Conservation (phyloP, 169 alveolate genomes). For the Miamiensis avidus region DNA sequence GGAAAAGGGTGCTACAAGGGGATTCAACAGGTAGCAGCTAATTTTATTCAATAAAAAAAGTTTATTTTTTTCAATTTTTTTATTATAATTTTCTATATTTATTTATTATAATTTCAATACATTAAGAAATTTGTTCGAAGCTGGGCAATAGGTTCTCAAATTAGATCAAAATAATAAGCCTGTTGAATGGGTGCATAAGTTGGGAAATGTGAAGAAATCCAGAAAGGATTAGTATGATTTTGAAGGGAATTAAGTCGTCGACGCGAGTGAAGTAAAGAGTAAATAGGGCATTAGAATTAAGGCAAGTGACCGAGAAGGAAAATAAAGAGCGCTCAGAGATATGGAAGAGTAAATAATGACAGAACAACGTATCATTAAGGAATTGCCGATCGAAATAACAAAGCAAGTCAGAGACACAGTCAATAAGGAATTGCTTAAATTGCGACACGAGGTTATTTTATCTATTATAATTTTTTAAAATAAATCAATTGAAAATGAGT, state of each 20-base stretch:
- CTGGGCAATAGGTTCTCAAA: not conserved
- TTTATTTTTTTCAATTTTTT: no score
- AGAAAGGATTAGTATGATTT: not conserved
- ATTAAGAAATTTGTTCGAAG: not conserved
- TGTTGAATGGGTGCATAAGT: not conserved
- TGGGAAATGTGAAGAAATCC: not conserved
- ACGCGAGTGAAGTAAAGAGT: no score
- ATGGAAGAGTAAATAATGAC: not conserved
- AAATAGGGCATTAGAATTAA: not conserved
- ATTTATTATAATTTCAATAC: no score
- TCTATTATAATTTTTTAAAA: no score
- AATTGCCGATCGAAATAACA: constrained; percentile 30
- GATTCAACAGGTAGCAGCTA: no score
- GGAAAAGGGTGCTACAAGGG: no score
- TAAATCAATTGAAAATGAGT: not conserved
- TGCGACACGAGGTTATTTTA: constrained; percentile 14
- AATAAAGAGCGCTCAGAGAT: not conserved
- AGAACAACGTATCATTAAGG: constrained; percentile 16
- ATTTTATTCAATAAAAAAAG: no score
- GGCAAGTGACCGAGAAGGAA: not conserved
- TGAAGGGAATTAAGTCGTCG: not conserved
- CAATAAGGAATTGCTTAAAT: constrained; percentile 16
- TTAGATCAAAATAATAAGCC: not conserved
- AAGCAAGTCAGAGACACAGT: constrained; percentile 24
- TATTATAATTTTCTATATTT: no score